phyloP scores from a whole-genome alignment of 345 rosid genomes.

The Syzygium jambos region DNA sequence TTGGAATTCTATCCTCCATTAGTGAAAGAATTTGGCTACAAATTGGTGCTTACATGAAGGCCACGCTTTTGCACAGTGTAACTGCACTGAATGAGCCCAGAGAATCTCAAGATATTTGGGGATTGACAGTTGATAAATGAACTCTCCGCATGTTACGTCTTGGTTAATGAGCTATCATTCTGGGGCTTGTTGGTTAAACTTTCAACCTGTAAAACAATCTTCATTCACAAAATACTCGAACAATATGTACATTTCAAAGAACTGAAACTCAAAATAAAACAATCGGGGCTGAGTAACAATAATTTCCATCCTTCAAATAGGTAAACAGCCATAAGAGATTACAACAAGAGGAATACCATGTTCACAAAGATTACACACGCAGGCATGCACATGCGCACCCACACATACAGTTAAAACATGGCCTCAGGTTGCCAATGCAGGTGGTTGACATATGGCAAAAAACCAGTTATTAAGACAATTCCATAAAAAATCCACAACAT shows the following conservation, averaged over 20 bases:
- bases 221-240: not conserved
- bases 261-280: not conserved
- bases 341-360: not conserved
- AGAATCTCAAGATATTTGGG: not conserved
- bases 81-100: not conserved
- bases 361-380: not conserved
- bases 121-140: not conserved
- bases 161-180: conserved; percentile 9
- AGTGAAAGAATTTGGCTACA: not conserved
- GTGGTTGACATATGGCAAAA: not conserved
- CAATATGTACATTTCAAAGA: not conserved
- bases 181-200: conserved; percentile 10
- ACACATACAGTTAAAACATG: not conserved
- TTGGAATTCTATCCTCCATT: not conserved
- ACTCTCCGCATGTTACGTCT: not conserved
- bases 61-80: not conserved
- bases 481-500: not conserved
- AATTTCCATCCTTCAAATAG: not conserved
- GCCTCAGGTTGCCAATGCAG: not conserved
- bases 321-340: not conserved
- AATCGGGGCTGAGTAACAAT: not conserved
- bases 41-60: not conserved
- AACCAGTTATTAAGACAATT: not conserved
- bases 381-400: not conserved
- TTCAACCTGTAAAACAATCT: conserved; percentile 30